Base-by-base conservation (phyloP, 805 yeast genomes). In the Kazachstania martiniae region DNA sequence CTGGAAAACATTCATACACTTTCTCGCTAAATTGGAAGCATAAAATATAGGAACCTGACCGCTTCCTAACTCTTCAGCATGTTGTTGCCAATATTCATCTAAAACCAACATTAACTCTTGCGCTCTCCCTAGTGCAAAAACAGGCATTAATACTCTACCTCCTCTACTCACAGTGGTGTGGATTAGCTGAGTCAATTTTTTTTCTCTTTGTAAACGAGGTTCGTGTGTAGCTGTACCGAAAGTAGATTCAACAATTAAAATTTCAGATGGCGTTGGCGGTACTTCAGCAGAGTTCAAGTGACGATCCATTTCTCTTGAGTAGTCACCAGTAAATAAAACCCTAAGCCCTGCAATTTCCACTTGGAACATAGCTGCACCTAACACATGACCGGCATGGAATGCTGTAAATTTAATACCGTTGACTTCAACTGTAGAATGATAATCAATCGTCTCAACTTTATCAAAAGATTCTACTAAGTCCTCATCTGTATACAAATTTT, bases 321-420 rank as follows among this genome's bases (percentile, higher is more conserved):
- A 91, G 57, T 91, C 99, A 35, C 99, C 99, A 0, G 99, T 91
- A 53, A 89, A 91, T 32, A 91, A 57, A 0, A 85, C 68, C 43
- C 84, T 82, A 37, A 89, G 62, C 0, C 96, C 96, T 13, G 95
- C 95, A 47, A 91, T 80, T 56, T 91, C 99, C 30, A 91, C 73
- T 43, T 91, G 77, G 56, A 78, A 91, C 97, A 91, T 91, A 9
- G 97, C 95, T 8, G 98, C 97, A 34, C 99, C 99, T 27, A 91
- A 64, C 9, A 91, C 99, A 66, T 91, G 99, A n/a, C 99, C 99
- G 6, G 99, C 99, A 61, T 89, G 99, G 56, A 80, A 91, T 1
- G 98, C 98, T 1, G 98, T 91, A 62, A 91, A 89, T 50, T 91
- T 68, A 35, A 91, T 78, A 32, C 98, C 98, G 37, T 83, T 93